These are phyloP conservation scores for Stenocarpella maydis DNA, from an alignment of 2,329 filamentous ascomycete genomes.

Conservation along the genomic window DNA sequence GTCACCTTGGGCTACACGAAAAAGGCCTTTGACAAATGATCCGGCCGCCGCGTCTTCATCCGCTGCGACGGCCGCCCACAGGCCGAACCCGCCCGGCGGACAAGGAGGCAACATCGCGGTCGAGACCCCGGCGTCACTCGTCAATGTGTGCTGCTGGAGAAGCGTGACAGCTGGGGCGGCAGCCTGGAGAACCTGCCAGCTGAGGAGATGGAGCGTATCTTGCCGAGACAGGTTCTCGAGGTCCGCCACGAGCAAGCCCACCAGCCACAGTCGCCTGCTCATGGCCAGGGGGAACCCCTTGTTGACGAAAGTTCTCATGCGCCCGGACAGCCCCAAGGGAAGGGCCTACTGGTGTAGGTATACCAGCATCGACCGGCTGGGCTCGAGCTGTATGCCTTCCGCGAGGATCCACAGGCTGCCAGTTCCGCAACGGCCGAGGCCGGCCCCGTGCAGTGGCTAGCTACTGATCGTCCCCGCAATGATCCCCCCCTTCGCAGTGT, in stretches of 20 bases:
- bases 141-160: constrained; percentile 6
- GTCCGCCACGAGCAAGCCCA: constrained; percentile 4
- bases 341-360: too few relatives aligned
- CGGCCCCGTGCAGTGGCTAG: neutral
- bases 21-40: constrained; percentile 45
- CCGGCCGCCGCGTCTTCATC: constrained; percentile 42
- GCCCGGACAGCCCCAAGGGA: neutral
- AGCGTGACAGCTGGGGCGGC: constrained; percentile 5
- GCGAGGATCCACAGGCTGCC: constrained; percentile 10
- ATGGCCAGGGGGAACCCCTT: neutral
- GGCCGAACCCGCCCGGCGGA: constrained; percentile 35
- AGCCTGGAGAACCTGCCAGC: neutral
- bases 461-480: neutral
- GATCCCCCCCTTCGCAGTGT: neutral
- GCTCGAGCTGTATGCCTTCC: neutral
- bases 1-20: constrained; percentile 33
- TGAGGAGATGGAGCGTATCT: neutral
- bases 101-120: constrained; percentile 14
- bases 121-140: constrained; percentile 4
- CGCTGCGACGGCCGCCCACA: constrained; percentile 47
- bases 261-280: neutral
- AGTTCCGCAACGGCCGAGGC: neutral
- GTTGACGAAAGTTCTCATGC: neutral
- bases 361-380: neutral
- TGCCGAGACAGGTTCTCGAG: neutral